Evolutionary conservation across 192 early-diverging fungal genomes (phyloP).

Genomic region (Obelidium mucronatum): DNA sequence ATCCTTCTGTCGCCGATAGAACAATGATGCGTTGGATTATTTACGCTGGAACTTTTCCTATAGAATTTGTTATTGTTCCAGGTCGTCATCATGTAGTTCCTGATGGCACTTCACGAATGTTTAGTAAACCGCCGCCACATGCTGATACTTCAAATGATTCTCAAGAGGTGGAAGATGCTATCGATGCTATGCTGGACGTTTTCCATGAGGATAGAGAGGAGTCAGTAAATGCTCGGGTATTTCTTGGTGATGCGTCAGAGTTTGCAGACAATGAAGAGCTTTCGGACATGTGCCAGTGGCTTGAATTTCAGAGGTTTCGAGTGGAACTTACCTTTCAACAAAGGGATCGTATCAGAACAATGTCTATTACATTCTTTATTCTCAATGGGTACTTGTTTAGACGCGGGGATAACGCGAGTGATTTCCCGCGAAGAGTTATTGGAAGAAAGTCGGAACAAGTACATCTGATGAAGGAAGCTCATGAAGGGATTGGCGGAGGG

Average conservation of each 20-base stretch:
- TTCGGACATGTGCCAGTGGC: not conserved
- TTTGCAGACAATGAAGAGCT: not conserved
- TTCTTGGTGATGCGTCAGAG: not conserved
- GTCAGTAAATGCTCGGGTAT: not conserved
- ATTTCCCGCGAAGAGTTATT: not conserved
- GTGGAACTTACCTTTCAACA: not conserved
- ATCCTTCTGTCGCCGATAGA: not conserved
- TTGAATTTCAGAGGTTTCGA: not conserved
- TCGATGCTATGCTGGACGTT: not conserved
- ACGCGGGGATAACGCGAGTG: not conserved
- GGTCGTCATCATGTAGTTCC: not conserved
- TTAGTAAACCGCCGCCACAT: not conserved
- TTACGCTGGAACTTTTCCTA: not conserved
- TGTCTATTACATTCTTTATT: not conserved
- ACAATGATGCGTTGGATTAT: constrained; percentile 2
- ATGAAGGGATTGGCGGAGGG: not conserved
- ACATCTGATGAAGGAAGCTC: not conserved
- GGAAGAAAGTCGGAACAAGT: not conserved
- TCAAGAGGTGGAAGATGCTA: not conserved
- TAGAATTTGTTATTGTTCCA: not conserved
- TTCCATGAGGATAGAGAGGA: not conserved
- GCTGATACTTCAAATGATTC: not conserved
- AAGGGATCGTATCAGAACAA: not conserved
- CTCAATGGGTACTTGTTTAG: not conserved
- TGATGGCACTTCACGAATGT: constrained; percentile 3